phyloP scores from a whole-genome alignment of 1,284 basidiomycete species.

The Heterobasidion irregulare region DNA sequence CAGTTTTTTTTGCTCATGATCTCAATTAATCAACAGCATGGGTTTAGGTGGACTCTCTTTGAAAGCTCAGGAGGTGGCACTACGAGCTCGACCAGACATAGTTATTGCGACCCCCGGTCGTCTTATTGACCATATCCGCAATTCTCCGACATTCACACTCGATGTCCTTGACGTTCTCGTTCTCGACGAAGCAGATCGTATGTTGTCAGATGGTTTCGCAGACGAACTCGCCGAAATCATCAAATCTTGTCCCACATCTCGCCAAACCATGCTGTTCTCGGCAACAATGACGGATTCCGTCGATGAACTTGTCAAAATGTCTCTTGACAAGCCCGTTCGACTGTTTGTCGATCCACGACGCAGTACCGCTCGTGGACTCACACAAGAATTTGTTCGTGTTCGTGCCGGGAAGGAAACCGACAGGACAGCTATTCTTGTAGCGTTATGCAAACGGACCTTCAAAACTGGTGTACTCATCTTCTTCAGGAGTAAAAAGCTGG shows the following conservation, averaged over 20 bases:
- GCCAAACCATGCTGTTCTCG: slow-evolving; percentile 98
- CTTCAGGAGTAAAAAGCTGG: slow-evolving; percentile 91
- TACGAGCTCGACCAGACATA: slow-evolving; percentile 85
- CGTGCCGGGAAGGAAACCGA: slow-evolving; percentile 73
- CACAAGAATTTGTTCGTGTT: slow-evolving; percentile 94
- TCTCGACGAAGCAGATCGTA: slow-evolving; percentile 95
- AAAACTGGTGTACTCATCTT: slow-evolving; percentile 85
- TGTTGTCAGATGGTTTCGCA: slow-evolving; percentile 97
- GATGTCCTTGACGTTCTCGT: slow-evolving; percentile 88
- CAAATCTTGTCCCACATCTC: slow-evolving; percentile 77
- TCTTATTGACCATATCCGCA: slow-evolving; percentile 94
- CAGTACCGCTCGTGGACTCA: slow-evolving; percentile 79
- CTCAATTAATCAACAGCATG: slow-evolving; percentile 4
- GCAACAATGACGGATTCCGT: slow-evolving; percentile 98
- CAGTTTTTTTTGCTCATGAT: slow-evolving; percentile 4
- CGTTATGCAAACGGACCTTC: slow-evolving; percentile 86
- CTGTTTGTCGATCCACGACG: slow-evolving; percentile 95
- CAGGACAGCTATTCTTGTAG: slow-evolving; percentile 74
- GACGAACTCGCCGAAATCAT: slow-evolving; percentile 95
- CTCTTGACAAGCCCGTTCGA: slow-evolving; percentile 85
- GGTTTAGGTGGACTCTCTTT: slow-evolving; percentile 78
- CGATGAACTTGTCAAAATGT: slow-evolving; percentile 88
- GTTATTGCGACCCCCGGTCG: slow-evolving; percentile 95
- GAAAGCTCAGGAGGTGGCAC: slow-evolving; percentile 81
- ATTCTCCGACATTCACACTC: slow-evolving; percentile 89